phyloP scores from a whole-genome alignment of 108 stramenopile genomes.

The Cyclostephanos tholiformis region DNA sequence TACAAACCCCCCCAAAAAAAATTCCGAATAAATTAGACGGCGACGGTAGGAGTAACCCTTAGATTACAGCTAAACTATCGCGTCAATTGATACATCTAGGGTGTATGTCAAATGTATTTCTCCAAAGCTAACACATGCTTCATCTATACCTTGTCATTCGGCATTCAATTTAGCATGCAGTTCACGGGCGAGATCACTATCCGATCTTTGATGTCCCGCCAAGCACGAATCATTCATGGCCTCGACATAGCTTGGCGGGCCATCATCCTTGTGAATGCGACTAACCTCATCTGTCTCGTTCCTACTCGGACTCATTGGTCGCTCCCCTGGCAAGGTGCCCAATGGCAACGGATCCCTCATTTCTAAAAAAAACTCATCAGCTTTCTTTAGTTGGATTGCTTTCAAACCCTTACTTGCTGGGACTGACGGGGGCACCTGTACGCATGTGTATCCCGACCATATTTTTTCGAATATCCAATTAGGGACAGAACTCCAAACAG shows the following conservation, averaged over 20 bases:
- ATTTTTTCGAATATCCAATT: neutral
- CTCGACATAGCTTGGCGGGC: constrained; percentile 39
- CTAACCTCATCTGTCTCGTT: neutral
- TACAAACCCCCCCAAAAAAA: no score
- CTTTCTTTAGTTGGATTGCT: constrained; percentile 69
- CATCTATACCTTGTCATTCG: constrained; percentile 1
- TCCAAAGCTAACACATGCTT: neutral
- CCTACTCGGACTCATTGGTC: neutral
- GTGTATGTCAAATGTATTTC: neutral
- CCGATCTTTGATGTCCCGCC: constrained; percentile 52
- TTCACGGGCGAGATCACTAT: constrained; percentile 80
- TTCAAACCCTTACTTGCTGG: constrained; percentile 68
- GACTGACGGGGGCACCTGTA: constrained; percentile 61
- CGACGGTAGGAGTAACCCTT: no score
- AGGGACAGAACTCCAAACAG: neutral
- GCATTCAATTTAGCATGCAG: constrained; percentile 75
- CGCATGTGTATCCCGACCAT: neutral
- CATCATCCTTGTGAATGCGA: neutral
- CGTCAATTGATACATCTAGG: no score
- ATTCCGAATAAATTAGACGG: no score
- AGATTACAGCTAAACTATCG: no score
- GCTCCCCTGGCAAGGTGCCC: constrained; percentile 2
- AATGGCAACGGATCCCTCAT: constrained; percentile 76
- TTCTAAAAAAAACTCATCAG: constrained; percentile 61
- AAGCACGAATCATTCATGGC: constrained; percentile 21